Percentiles rank a stretch among this genome's conserved stretches.
Conservation (phyloP, 2,329 filamentous ascomycete genomes). For the Metarhizium brunneum region DNA sequence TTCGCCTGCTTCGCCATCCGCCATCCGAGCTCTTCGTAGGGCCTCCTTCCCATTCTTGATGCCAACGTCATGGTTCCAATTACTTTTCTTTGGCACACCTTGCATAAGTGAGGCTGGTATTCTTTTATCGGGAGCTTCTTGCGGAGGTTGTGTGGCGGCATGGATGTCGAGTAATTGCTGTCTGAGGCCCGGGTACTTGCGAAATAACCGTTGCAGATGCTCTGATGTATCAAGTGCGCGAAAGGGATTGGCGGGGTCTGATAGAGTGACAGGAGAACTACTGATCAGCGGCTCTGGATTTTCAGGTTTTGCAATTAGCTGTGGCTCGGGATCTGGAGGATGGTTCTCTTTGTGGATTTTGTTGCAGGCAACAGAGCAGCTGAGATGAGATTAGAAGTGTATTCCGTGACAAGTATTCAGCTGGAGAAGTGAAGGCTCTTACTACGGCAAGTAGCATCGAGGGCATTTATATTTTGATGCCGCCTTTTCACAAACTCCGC, state of each 20-base stretch:
- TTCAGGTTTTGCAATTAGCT: constrained; percentile 12
- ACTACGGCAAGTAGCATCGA: constrained; percentile 51
- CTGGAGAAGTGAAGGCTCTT: constrained; percentile 18
- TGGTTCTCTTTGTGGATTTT: constrained; percentile 42
- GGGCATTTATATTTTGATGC: constrained; percentile 54
- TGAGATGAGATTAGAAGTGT: constrained; percentile 14
- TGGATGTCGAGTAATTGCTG: constrained; percentile 39
- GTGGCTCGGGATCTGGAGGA: constrained; percentile 28
- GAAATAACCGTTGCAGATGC: constrained; percentile 41
- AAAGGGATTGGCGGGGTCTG: constrained; percentile 34
- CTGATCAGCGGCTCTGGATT: constrained; percentile 2
- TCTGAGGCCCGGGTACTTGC: constrained; percentile 40
- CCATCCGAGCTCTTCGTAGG: constrained; percentile 39
- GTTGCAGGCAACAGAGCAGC: constrained; percentile 51
- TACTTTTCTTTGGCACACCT: constrained; percentile 25
- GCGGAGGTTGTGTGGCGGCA: constrained; percentile 38
- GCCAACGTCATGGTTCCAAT: constrained; percentile 51
- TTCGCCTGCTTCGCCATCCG: constrained; percentile 46
- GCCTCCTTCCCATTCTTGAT: constrained; percentile 45
- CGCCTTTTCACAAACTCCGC: constrained; percentile 42
- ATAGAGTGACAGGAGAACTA: not conserved
- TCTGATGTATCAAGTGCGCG: constrained; percentile 39
- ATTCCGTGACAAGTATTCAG: not conserved
- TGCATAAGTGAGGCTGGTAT: constrained; percentile 25
- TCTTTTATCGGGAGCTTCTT: constrained; percentile 15